A percentile compares a stretch with the other conserved stretches of the same genome.
These are phyloP conservation scores for Ceratobasidium sp. DNA, from an alignment of 1,284 basidiomycete genomes.

Conservation along the genomic window DNA sequence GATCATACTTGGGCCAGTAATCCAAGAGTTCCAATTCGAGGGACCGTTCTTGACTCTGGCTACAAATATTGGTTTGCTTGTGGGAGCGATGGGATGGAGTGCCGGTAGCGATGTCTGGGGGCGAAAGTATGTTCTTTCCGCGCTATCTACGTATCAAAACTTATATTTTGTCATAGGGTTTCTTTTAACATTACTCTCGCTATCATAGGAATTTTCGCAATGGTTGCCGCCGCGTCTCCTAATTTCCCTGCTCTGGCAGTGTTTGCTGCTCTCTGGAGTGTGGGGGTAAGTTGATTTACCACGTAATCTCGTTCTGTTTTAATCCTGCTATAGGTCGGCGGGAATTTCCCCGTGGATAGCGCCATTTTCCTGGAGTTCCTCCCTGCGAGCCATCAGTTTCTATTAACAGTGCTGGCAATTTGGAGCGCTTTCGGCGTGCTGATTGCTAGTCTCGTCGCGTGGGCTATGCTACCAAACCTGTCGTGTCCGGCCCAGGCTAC, in stretches of 20 bases:
- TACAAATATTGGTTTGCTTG: constrained; percentile 72
- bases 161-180: constrained; percentile 60
- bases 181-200: constrained; percentile 83
- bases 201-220: constrained; percentile 77
- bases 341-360: constrained; percentile 84
- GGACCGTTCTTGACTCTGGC: constrained; percentile 70
- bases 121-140: constrained; percentile 62
- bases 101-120: constrained; percentile 74
- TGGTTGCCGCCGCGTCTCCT: constrained; percentile 71
- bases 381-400: constrained; percentile 72
- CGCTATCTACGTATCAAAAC: neutral
- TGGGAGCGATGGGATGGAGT: constrained; percentile 76
- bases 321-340: constrained; percentile 65
- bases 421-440: constrained; percentile 78
- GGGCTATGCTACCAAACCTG: constrained; percentile 75
- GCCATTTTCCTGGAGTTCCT: constrained; percentile 80
- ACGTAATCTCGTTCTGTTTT: constrained; percentile 56
- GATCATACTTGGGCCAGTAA: constrained; percentile 46
- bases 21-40: constrained; percentile 68
- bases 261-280: constrained; percentile 69
- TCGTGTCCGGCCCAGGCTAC: constrained; percentile 65
- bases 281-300: constrained; percentile 60
- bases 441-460: constrained; percentile 73
- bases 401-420: constrained; percentile 73
- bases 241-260: constrained; percentile 69